Evolutionary conservation across 2,329 filamentous ascomycete species (phyloP).

Genomic region (Sarocladium brachiariae): DNA sequence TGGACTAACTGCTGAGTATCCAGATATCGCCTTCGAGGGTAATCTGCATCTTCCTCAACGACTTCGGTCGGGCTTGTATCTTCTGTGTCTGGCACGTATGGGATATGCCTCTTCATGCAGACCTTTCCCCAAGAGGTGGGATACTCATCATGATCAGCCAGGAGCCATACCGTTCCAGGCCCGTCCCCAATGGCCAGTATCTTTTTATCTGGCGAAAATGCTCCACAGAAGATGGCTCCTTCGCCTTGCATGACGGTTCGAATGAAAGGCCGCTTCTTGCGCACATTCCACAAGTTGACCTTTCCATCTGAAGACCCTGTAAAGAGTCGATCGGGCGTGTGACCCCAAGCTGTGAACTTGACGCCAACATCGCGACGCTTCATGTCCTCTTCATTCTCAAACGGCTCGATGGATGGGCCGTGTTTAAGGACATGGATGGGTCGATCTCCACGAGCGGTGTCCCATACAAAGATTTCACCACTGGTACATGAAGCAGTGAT

Average conservation of each 20-base stretch:
- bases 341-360: slow-evolving; percentile 58
- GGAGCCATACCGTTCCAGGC: slow-evolving; percentile 50
- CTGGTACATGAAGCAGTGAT: slow-evolving; percentile 57
- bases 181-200: slow-evolving; percentile 54
- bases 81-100: neutral
- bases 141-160: slow-evolving; percentile 30
- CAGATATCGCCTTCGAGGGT: slow-evolving; percentile 22
- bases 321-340: slow-evolving; percentile 50
- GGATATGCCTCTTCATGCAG: neutral
- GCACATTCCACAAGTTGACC: slow-evolving; percentile 57
- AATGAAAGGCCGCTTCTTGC: slow-evolving; percentile 39
- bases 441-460: slow-evolving; percentile 47
- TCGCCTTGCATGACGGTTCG: slow-evolving; percentile 47
- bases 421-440: slow-evolving; percentile 51
- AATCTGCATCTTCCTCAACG: slow-evolving; percentile 8
- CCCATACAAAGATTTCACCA: slow-evolving; percentile 57
- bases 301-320: slow-evolving; percentile 58
- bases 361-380: slow-evolving; percentile 50
- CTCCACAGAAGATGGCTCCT: slow-evolving; percentile 50
- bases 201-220: slow-evolving; percentile 50
- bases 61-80: slow-evolving; percentile 15
- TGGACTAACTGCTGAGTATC: slow-evolving; percentile 32
- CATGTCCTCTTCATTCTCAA: slow-evolving; percentile 39
- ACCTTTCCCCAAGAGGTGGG: neutral
- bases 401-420: slow-evolving; percentile 35